Base-by-base conservation (phyloP, 1,139 yeast species). In the Debaryomyces subglobosus region DNA sequence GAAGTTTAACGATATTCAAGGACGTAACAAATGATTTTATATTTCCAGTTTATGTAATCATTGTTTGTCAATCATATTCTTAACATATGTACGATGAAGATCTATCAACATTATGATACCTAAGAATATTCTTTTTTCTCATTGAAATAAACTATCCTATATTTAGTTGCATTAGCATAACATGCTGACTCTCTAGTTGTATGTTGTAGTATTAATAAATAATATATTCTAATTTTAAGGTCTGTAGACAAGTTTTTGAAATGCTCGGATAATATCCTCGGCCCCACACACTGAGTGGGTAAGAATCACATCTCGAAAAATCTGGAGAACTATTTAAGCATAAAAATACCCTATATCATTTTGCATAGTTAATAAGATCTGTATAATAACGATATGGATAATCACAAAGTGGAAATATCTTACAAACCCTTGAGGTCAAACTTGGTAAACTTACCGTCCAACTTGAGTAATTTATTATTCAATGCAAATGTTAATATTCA, bases 401-500 rank as follows among this genome's bases (percentile, higher is more conserved):
- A 72, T 39, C 71, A 71, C 49, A 62, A 61, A 49, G 74, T 67
- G 1, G 61, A 54, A 7, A 54, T 72, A 16, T 59, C 59, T 13
- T 67, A 63, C 52, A 62, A 68, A 45, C 69, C 73, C 13, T 58
- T 79, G 47, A 65, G 83, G 55, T 74, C 82, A 23, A 84, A 84
- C 57, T 71, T 86, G 45, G 81, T 82, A 35, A 81, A 82, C 55
- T 67, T 86, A 32, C 92, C 94, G 0, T 65, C 79, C 1, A 67
- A 73, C 20, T 58, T 85, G 32, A 69, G 81, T 4, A 69, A 73
- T 32, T 64, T 78, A 39, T 68, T 86, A 29, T 78, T 76, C 60
- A 72, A 75, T 49, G 82, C 86, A 5, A 77, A 80, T 53, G 78
- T 85, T 47, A 71, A 67, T 37, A 79, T 83, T 6, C 92, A 86